Base-by-base conservation (phyloP, 208 protist genomes). In the Trypanosoma melophagium region DNA sequence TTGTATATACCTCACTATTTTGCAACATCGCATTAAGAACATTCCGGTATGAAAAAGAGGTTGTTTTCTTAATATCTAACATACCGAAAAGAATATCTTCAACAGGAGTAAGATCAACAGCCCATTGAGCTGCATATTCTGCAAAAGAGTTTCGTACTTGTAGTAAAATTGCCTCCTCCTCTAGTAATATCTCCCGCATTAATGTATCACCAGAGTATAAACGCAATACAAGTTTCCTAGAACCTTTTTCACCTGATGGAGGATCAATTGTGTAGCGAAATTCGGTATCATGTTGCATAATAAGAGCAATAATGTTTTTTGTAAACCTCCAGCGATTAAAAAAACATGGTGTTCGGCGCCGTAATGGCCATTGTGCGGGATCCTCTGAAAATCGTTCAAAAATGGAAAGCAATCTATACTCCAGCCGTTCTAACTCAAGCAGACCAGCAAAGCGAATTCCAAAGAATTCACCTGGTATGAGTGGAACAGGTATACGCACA, bases 291-390 rank as follows among this genome's bases (percentile, higher is more conserved):
- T 69, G 22, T 0, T 8, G 55, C 21, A 38, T 60, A 58, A 76
- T 63, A 24, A 45, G 13, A 12, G 35, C 14, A 53, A 76, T 65
- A 45, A 66, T 66, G 1, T 45, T 47, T 17, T 62, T 41, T 28
- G 70, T 76, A 16, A 69, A 14, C 16, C 62, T 41, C 60, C 60
- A 76, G 19, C 16, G 17, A 49, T 76, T 76, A 58, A 76, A 69
- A 22, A 69, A 76, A 51, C 70, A 76, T 7, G 70, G 70, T 28
- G 57, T 3, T 7, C 12, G 57, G 17, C 22, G 38, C 28, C 31
- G 55, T 16, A 69, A 40, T 9, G 52, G 70, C 63, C 61, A 76
- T 25, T 69, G 12, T 53, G 16, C 8, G 0, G 70, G 57, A 38
- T 76, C 63, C 41, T 70, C 50, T 5, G 62, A 25, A 41, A 60